Evolutionary conservation across 148 eudicot genomes (phyloP), one percentile per base, ranked within the genome.

Genomic region (Vaccinium darrowii): DNA sequence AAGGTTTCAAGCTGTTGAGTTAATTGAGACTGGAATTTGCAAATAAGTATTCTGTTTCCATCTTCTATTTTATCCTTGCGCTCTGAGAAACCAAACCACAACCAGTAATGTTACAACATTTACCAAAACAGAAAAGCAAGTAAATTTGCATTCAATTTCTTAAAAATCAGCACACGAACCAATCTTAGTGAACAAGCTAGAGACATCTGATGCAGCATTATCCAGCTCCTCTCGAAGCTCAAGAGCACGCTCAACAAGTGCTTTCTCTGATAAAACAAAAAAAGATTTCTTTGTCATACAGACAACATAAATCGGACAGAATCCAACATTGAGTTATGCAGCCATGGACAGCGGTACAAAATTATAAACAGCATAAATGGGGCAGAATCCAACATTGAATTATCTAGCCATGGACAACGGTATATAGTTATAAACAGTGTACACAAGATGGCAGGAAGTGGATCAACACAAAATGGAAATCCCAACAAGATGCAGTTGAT

Each of bases 1-100:
- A 97, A 89, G 72, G 91, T 88, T 79, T 95, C 94, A 86, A 97
- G 98, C 90, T 97, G 98, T 73, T 94, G 93, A 53, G 94, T 91
- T 88, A 97, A 83, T 47, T 91, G 94, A 69, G 94, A 90, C 87
- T 94, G 95, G 92, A 97, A 97, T 49, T 92, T 92, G 80, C 92
- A 92, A 81, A 94, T 86, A 69, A 95, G 99, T 77, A 86, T 82
- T 92, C 93, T 91, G 88, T 97, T 97, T 69, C 89, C 93, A 71
- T 97, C 95, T 86, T 97, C 99, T 85, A 97, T 91, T 91, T 92
- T 95, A 83, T 97, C 99, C 85, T 97, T 97, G 85, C 98, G 92
- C 90, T 97, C 99, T 97, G 90, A 58, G 71, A 78, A 73, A 83
- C 79, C 58, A 81, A 76, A 72, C 16, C 15, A 88, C 18, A 47